A percentile compares a stretch with the other conserved stretches of the same genome.
Conservation (phyloP, 257 asterid genomes). For the Nemophila menziesii region DNA sequence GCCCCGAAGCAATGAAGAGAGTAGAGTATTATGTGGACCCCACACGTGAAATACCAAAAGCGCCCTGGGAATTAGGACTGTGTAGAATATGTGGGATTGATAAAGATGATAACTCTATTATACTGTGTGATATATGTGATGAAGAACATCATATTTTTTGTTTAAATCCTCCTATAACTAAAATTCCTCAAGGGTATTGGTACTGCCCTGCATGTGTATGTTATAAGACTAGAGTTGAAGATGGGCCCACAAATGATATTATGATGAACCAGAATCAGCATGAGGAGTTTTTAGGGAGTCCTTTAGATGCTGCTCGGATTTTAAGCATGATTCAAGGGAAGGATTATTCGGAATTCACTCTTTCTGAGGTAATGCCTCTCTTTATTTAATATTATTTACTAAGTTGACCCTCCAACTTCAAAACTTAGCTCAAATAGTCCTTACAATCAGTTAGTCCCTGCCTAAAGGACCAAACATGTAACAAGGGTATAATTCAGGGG, state of each 20-base stretch:
- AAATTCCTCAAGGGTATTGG: constrained; percentile 82
- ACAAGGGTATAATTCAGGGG: too few species aligned
- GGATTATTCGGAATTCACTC: constrained; percentile 71
- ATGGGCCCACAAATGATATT: constrained; percentile 22
- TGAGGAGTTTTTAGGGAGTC: constrained; percentile 31
- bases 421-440: too few species aligned
- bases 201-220: constrained; percentile 82
- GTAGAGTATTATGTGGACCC: constrained; percentile 43
- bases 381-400: background rate
- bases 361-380: constrained; percentile 50
- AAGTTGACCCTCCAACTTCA: too few species aligned
- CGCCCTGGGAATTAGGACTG: constrained; percentile 93
- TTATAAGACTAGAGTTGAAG: constrained; percentile 27
- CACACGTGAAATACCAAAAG: constrained; percentile 58
- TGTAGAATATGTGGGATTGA: constrained; percentile 93
- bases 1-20: constrained; percentile 42
- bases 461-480: too few species aligned
- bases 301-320: constrained; percentile 46
- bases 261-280: constrained; percentile 22
- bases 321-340: constrained; percentile 52
- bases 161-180: constrained; percentile 77
- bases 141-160: constrained; percentile 85
- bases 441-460: too few species aligned
- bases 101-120: constrained; percentile 72
- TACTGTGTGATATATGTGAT: constrained; percentile 80